Evolutionary conservation across 345 rosid genomes (phyloP).

Genomic region (Rubroshorea leprosula): DNA sequence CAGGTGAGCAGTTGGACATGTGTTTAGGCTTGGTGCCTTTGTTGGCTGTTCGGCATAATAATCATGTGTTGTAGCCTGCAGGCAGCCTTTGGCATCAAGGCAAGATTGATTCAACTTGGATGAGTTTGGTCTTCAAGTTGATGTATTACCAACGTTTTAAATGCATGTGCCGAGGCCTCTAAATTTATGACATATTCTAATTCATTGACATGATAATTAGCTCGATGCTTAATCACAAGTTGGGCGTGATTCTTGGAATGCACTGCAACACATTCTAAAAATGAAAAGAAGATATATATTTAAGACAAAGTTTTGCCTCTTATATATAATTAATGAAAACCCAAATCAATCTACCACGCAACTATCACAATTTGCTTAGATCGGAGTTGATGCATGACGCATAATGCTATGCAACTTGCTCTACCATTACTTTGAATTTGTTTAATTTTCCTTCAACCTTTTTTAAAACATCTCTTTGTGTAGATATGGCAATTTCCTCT

Average conservation of each 20-base stretch:
- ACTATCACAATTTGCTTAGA: no score
- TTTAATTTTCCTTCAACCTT: no score
- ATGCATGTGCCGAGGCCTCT: no score
- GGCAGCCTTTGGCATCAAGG: not conserved
- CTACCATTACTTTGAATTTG: no score
- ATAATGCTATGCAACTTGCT: not conserved
- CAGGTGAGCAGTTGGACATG: not conserved
- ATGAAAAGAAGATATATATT: not conserved
- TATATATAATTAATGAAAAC: no score
- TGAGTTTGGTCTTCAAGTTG: not conserved
- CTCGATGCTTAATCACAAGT: not conserved
- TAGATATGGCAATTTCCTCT: no score
- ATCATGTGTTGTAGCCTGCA: not conserved
- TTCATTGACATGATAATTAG: no score
- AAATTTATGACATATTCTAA: no score
- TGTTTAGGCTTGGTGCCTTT: not conserved
- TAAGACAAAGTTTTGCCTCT: conserved; percentile 12
- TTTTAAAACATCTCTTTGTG: no score
- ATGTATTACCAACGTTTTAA: no score
- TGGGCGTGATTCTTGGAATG: conserved; percentile 15
- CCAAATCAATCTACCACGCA: conserved; percentile 10
- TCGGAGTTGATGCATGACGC: no score
- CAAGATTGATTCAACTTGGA: not conserved
- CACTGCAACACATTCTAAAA: conserved; percentile 15
- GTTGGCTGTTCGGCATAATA: not conserved